Evolutionary conservation across 148 eudicot species (phyloP).

Genomic region (Cornus kousa): DNA sequence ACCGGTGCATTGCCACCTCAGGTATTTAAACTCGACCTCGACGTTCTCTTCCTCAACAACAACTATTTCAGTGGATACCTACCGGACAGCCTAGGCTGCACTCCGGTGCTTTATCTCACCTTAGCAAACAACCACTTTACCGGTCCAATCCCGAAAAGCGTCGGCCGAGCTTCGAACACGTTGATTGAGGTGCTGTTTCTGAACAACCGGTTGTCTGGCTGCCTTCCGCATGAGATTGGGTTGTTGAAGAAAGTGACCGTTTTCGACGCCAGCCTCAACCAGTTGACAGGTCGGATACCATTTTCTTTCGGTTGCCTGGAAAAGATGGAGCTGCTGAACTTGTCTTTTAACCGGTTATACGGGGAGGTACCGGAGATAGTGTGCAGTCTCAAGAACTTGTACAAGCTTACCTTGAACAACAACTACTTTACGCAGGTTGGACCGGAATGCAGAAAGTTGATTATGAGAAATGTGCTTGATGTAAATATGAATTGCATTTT

Average conservation of each 20-base stretch:
- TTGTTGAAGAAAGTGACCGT: slow-evolving; percentile 24
- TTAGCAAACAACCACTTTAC: slow-evolving; percentile 41
- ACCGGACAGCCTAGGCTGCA: slow-evolving; percentile 31
- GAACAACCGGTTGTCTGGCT: slow-evolving; percentile 39
- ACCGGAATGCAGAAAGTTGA: slow-evolving; percentile 40
- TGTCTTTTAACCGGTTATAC: slow-evolving; percentile 29
- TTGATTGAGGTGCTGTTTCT: slow-evolving; percentile 38
- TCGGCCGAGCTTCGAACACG: slow-evolving; percentile 20
- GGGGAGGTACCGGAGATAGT: slow-evolving; percentile 42
- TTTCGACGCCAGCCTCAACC: slow-evolving; percentile 36
- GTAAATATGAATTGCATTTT: slow-evolving; percentile 36
- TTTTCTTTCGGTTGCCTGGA: slow-evolving; percentile 42
- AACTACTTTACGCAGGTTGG: slow-evolving; percentile 58
- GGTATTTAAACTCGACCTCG: slow-evolving; percentile 26
- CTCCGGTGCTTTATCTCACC: slow-evolving; percentile 34
- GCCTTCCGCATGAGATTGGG: slow-evolving; percentile 51
- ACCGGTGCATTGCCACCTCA: slow-evolving; percentile 37
- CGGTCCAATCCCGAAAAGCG: slow-evolving; percentile 40
- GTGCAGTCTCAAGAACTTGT: slow-evolving; percentile 28
- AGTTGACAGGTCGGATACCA: slow-evolving; percentile 49
- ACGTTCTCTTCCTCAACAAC: slow-evolving; percentile 51
- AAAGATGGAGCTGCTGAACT: slow-evolving; percentile 23
- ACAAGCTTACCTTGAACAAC: slow-evolving; percentile 19
- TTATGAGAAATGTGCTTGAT: slow-evolving; percentile 24
- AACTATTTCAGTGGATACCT: slow-evolving; percentile 26